Evolutionary conservation across 495 filamentous ascomycete species (phyloP), one percentile per base, ranked within the genome.

Genomic region (Aspergillus cavernicola): DNA sequence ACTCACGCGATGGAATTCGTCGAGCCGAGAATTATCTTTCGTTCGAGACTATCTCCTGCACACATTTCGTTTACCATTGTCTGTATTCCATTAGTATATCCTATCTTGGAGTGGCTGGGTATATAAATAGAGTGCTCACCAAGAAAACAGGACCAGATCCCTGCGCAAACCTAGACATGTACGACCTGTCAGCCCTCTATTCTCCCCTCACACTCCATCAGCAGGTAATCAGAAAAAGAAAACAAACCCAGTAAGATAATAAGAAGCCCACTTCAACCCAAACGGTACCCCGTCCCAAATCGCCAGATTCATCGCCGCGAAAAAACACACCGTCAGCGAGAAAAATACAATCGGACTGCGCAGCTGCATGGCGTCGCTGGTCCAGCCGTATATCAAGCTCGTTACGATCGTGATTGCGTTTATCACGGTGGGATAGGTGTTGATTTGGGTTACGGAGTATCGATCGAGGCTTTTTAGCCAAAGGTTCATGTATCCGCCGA

Each of bases 231-330:
- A 12, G 4, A 12, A 12, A 35, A 15, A 24, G 10, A 7, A 3
- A n/a, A 44, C 41, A 28, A 16, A 44, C 41, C 41, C 41, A 18
- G 41, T 44, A 16, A 31, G 41, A 31, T 44, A 28, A 31, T 31
- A 44, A 32, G 20, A n/a, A 20, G 24, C 41, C 41, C 41, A 44
- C 40, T 28, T 42, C 12, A 42, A 22, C 11, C 40, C 40, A 42
- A 28, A 28, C 20, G 22, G 40, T 11, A 42, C 22, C 5, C 40
- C 22, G 15, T 44, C 41, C 41, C 24, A 44, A 11, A 32, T 32
- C 3, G 41, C 41, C 6, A 44, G 41, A 32, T 44, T 44, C 41
- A 31, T 44, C 24, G 41, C 41, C n/a, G 41, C 41, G 26, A 44
- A 44, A 13, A 44, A 44, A n/a, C 41, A 44, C 0, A 44, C 41